A percentile compares a stretch with the other conserved stretches of the same genome.
Evolutionary conservation across 1,139 yeast genomes (phyloP).

Genomic region (Lodderomyces orthopsilosis): DNA sequence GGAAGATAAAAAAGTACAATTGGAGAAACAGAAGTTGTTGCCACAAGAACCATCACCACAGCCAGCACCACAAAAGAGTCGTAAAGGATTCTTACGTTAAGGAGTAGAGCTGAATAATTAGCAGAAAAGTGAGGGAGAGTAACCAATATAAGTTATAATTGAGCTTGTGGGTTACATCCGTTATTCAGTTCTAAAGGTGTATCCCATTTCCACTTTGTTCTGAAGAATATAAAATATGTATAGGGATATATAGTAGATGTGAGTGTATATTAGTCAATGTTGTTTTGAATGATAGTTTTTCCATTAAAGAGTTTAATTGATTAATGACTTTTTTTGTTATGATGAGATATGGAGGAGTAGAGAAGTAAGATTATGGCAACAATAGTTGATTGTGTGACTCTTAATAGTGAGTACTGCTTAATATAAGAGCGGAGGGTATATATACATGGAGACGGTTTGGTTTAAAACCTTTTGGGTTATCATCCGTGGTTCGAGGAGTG

Average conservation of each 20-base stretch:
- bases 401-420: too few species aligned
- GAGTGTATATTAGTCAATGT: background rate
- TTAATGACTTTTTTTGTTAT: background rate
- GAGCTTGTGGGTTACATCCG: background rate
- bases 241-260: background rate
- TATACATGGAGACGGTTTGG: too few species aligned
- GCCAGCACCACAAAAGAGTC: conserved; percentile 45
- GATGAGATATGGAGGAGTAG: too few species aligned
- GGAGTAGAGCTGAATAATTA: background rate
- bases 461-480: background rate
- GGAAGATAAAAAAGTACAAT: conserved; percentile 85
- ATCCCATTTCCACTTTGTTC: background rate
- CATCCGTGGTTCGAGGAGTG: background rate
- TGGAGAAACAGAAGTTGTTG: conserved; percentile 66
- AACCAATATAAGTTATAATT: background rate
- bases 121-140: background rate
- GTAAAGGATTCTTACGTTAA: conserved; percentile 56
- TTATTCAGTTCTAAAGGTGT: background rate
- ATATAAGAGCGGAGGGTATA: too few species aligned
- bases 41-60: conserved; percentile 50
- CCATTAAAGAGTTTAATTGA: background rate
- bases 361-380: too few species aligned
- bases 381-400: too few species aligned
- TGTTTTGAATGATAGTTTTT: background rate
- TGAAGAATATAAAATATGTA: background rate